Conservation (phyloP, 192 early-diverging fungal genomes). For the Lobosporangium transversale region DNA sequence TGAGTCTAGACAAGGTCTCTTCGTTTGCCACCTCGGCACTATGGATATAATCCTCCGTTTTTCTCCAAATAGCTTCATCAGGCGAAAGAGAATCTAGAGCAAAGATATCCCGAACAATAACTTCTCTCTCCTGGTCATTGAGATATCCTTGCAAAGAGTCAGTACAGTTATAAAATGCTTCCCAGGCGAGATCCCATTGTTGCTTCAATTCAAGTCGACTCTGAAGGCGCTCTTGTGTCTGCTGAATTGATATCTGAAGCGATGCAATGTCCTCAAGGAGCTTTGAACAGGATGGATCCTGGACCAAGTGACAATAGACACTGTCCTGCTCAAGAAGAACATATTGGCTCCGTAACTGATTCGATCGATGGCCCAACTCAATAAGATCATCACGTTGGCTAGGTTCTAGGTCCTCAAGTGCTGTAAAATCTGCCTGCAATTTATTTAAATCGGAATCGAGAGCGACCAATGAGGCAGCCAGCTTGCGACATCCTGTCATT, state of each 20-base stretch:
- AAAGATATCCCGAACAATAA: conserved; percentile 7
- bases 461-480: conserved; percentile 3
- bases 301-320: conserved; percentile 9
- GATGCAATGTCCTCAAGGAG: conserved; percentile 21
- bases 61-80: conserved; percentile 21
- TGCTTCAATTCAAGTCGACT: conserved; percentile 28
- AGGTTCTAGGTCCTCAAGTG: conserved; percentile 30
- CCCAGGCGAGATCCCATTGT: conserved; percentile 44
- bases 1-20: conserved; percentile 11
- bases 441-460: conserved; percentile 7
- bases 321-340: conserved; percentile 35
- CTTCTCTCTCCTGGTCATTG: conserved; percentile 6
- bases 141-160: conserved; percentile 28
- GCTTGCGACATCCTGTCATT: conserved; percentile 21
- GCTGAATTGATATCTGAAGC: conserved; percentile 21
- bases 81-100: conserved; percentile 8
- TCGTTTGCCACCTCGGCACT: conserved; percentile 17
- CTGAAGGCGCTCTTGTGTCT: conserved; percentile 28
- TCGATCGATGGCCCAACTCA: conserved; percentile 15
- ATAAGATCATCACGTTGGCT: conserved; percentile 13
- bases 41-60: conserved; percentile 4
- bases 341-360: conserved; percentile 12
- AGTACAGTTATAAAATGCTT: conserved; percentile 17
- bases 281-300: conserved; percentile 29
- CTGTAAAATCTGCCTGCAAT: conserved; percentile 15